Base-by-base conservation (phyloP, 106 monocot genomes). In the Allium sativum region DNA sequence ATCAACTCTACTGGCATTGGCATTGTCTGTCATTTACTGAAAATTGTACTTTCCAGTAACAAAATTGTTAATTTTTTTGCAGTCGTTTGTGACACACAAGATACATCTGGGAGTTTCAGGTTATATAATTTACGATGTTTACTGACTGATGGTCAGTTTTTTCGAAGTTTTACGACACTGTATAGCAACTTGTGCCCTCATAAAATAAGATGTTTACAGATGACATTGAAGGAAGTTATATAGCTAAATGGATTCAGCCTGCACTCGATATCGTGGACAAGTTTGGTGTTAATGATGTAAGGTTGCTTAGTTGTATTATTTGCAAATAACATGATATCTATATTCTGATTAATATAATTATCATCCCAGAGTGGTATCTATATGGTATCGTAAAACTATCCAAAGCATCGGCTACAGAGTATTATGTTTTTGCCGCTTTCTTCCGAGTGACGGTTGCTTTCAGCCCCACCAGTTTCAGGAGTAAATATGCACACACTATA, bases 1-100 rank as follows among this genome's bases (percentile, higher is more conserved):
- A 20, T 21, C 13, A 9, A 20, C 20, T 61, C 59, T 66, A 6
- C 48, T 44, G 42, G 43, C 31, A 14, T 41, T 13, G 6, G 52
- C 8, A 42, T 41, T 50, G 40, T 18, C 11, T 42, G 18, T 43
- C 44, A n/a, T 44, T 10, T 44, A 18, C 15, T 41, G 19, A 22
- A 18, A 19, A 42, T 12, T 15, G 17, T 44, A 52, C 7, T 44
- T 16, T 31, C 20, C 7, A 10, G 31, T 54, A 40, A 31, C 13
- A 57, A 48, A 47, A 43, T 57, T 44, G 15, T 67, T 45, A 19
- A 48, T 58, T 11, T 47, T 64, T 59, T 75, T 88, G 74, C 93
- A 93, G 93, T 73, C 72, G 44, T 69, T 89, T 62, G 88, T 93
- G 58, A 88, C 85, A 13, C 88, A 85, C 70, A 85, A 78, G 73